These are phyloP conservation scores for Chenopodium formosanum DNA, from an alignment of 148 eudicot genomes.

Conservation along the genomic window DNA sequence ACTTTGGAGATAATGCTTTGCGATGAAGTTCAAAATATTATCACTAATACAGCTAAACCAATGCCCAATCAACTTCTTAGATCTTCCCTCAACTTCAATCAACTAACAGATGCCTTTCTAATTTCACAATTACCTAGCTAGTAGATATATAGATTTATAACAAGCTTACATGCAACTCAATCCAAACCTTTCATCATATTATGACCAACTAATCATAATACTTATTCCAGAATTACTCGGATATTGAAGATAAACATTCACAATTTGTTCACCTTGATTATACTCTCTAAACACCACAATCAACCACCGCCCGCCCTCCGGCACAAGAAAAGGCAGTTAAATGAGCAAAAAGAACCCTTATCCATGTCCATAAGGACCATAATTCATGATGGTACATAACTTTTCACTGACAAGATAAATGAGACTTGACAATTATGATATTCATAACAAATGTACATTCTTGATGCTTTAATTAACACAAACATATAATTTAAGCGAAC, in stretches of 20 bases:
- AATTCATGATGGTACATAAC: constrained; percentile 11
- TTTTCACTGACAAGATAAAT: not conserved
- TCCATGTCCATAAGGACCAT: constrained; percentile 17
- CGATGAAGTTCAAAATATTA: not conserved
- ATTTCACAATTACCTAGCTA: not conserved
- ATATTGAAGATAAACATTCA: not conserved
- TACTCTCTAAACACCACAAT: not conserved
- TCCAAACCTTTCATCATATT: not conserved
- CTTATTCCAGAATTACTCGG: too few species aligned
- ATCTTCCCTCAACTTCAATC: not conserved
- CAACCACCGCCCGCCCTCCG: too few species aligned
- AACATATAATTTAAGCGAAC: not conserved
- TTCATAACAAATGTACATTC: not conserved
- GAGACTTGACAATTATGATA: not conserved
- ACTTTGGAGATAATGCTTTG: not conserved
- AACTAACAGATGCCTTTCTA: not conserved
- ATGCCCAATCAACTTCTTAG: not conserved
- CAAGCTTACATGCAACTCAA: not conserved
- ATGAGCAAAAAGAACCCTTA: not conserved
- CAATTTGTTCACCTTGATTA: not conserved
- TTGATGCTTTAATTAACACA: not conserved
- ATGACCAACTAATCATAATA: too few species aligned
- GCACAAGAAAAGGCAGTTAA: not conserved
- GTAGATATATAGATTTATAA: too few species aligned
- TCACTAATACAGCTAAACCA: not conserved